Percentiles rank a stretch among this genome's conserved stretches.
These are phyloP conservation scores for Cutaneotrichosporon daszewskae DNA, from an alignment of 1,284 basidiomycete species.

Conservation along the genomic window DNA sequence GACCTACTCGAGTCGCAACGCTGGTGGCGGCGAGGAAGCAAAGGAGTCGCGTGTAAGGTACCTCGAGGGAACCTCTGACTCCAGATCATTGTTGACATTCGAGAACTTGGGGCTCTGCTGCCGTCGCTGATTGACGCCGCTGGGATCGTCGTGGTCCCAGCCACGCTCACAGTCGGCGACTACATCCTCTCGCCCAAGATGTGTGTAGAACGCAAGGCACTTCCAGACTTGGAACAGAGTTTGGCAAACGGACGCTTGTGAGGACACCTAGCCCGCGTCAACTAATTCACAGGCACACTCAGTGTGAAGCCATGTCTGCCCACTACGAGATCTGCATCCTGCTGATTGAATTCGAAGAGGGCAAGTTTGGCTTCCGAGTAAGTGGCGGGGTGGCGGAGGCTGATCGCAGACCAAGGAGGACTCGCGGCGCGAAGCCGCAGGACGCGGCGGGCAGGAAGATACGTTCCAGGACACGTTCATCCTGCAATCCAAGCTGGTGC, in stretches of 20 bases:
- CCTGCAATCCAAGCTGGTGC: constrained; percentile 82
- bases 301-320: constrained; percentile 94
- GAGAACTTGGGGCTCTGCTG: constrained; percentile 89
- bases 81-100: constrained; percentile 91
- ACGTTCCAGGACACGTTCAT: constrained; percentile 47
- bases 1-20: constrained; percentile 73
- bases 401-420: constrained; percentile 45
- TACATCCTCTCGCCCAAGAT: constrained; percentile 94
- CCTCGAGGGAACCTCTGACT: not conserved
- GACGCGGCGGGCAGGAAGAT: constrained; percentile 51
- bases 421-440: constrained; percentile 54
- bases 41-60: constrained; percentile 60
- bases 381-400: not conserved
- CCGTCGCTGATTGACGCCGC: constrained; percentile 85
- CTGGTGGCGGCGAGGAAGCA: constrained; percentile 68
- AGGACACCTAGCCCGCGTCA: constrained; percentile 42
- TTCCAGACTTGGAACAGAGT: constrained; percentile 83
- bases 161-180: constrained; percentile 89
- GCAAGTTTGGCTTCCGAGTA: constrained; percentile 83
- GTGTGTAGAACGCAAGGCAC: constrained; percentile 91
- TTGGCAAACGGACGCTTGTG: constrained; percentile 90
- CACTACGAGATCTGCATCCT: constrained; percentile 92
- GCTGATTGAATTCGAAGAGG: constrained; percentile 97
- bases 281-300: constrained; percentile 66
- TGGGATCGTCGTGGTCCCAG: constrained; percentile 73